Percentiles rank a stretch among this genome's conserved stretches.
Evolutionary conservation across 2,329 filamentous ascomycete species (phyloP).

Genomic region (Sarocladium kiliense): DNA sequence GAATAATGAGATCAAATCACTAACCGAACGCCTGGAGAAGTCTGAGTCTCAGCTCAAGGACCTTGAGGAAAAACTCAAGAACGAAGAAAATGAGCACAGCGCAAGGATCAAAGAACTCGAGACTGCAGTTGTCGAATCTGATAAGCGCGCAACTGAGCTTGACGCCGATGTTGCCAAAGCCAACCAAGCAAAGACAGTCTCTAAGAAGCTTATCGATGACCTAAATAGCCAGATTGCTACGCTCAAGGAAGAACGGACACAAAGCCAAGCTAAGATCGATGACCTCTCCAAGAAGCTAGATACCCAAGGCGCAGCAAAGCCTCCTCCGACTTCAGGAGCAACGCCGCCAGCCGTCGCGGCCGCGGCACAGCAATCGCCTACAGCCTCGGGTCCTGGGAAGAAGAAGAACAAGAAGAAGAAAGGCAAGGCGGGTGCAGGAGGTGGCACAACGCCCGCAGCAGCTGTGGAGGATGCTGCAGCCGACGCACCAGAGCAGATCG

Average conservation of each 20-base stretch:
- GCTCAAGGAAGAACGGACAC: slow-evolving; percentile 27
- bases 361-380: slow-evolving; percentile 19
- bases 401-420: slow-evolving; percentile 89
- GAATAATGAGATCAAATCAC: slow-evolving; percentile 40
- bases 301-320: slow-evolving; percentile 15
- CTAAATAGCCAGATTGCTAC: slow-evolving; percentile 31
- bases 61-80: slow-evolving; percentile 31
- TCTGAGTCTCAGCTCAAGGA: slow-evolving; percentile 39
- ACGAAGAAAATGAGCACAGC: slow-evolving; percentile 25
- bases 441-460: slow-evolving; percentile 22
- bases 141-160: slow-evolving; percentile 31
- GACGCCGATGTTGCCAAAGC: slow-evolving; percentile 35
- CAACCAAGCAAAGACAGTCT: slow-evolving; percentile 31
- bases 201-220: slow-evolving; percentile 35
- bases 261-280: slow-evolving; percentile 27
- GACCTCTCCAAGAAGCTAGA: slow-evolving; percentile 42
- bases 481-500: slow-evolving; percentile 30
- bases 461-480: slow-evolving; percentile 28
- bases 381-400: slow-evolving; percentile 24
- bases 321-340: slow-evolving; percentile 17
- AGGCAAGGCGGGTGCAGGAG: slow-evolving; percentile 61
- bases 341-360: slow-evolving; percentile 16
- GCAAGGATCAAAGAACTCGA: slow-evolving; percentile 31
- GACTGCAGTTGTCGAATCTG: slow-evolving; percentile 27
- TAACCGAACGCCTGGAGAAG: slow-evolving; percentile 44